Evolutionary conservation across 352 stramenopile genomes (phyloP).

Genomic region (Pythium diclinum): DNA sequence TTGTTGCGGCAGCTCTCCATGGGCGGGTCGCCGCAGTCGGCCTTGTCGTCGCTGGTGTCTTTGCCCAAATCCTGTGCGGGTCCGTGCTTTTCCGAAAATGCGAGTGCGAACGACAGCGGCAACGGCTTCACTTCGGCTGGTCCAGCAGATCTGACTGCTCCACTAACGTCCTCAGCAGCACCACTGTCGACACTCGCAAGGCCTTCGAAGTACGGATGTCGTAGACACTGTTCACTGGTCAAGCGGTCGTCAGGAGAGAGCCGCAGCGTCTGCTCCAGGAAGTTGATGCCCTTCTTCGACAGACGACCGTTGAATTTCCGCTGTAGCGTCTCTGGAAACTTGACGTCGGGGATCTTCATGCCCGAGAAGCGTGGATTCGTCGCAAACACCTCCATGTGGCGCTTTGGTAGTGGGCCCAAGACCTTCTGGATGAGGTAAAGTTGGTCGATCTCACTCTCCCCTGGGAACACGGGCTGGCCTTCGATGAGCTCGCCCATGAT

Average conservation of each 20-base stretch:
- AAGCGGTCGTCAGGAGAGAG: slow-evolving; percentile 75
- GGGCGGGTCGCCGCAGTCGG: not conserved
- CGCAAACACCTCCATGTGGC: slow-evolving; percentile 91
- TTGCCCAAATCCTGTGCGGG: not conserved
- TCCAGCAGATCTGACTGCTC: not conserved
- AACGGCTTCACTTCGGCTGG: slow-evolving; percentile 26
- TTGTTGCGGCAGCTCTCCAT: slow-evolving; percentile 9
- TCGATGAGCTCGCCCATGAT: slow-evolving; percentile 98
- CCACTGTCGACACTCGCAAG: slow-evolving; percentile 15
- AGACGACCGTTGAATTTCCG: slow-evolving; percentile 89
- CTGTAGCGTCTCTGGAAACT: slow-evolving; percentile 88
- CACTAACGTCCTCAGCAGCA: not conserved
- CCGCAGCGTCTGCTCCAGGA: slow-evolving; percentile 77
- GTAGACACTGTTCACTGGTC: slow-evolving; percentile 70
- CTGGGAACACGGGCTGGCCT: slow-evolving; percentile 96
- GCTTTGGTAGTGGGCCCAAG: slow-evolving; percentile 93
- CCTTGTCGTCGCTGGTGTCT: slow-evolving; percentile 14
- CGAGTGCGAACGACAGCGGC: slow-evolving; percentile 13
- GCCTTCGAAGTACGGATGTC: slow-evolving; percentile 89
- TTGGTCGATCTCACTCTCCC: slow-evolving; percentile 98
- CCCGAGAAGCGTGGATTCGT: slow-evolving; percentile 90
- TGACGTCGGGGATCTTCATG: slow-evolving; percentile 92
- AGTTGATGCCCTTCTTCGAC: slow-evolving; percentile 77
- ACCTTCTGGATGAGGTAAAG: slow-evolving; percentile 99
- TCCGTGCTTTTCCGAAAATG: slow-evolving; percentile 9